phyloP scores from a whole-genome alignment of 169 alveolate species.

The Plasmodium relictum region DNA sequence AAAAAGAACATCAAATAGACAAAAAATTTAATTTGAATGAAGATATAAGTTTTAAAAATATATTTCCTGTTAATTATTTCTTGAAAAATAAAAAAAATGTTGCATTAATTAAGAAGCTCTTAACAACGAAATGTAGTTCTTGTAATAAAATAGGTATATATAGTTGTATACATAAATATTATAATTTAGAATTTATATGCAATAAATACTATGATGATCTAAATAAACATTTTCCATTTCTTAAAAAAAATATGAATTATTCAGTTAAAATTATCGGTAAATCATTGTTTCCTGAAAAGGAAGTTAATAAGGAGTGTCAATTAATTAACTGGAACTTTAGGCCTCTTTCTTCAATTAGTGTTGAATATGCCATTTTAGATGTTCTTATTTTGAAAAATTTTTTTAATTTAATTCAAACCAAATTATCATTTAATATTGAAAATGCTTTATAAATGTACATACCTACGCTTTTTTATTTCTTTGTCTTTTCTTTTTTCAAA shows the following conservation, averaged over 20 bases:
- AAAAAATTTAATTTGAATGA: constrained; percentile 8
- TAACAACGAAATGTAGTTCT: constrained; percentile 29
- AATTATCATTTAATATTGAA: constrained; percentile 37
- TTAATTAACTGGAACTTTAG: constrained; percentile 68
- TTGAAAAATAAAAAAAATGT: constrained; percentile 38
- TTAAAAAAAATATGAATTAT: constrained; percentile 33
- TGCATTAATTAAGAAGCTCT: constrained; percentile 30
- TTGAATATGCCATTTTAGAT: constrained; percentile 65
- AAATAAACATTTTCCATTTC: constrained; percentile 31
- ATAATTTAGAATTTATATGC: constrained; percentile 54
- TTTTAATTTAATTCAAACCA: constrained; percentile 56
- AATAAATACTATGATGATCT: constrained; percentile 59
- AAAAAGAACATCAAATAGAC: neutral
- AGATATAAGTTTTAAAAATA: constrained; percentile 57
- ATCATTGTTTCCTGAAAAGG: constrained; percentile 55
- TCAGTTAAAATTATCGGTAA: constrained; percentile 65
- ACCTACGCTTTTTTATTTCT: neutral
- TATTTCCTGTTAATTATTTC: constrained; percentile 61
- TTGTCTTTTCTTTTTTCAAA: neutral
- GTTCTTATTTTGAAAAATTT: constrained; percentile 61
- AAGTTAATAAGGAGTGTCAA: constrained; percentile 65
- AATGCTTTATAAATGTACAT: constrained; percentile 2
- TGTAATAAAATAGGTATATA: constrained; percentile 63
- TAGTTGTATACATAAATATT: constrained; percentile 71
- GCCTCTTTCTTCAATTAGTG: constrained; percentile 55